These are phyloP conservation scores for Auxenochlorella protothecoides DNA, from an alignment of 139 green algal species.

Conservation along the genomic window DNA sequence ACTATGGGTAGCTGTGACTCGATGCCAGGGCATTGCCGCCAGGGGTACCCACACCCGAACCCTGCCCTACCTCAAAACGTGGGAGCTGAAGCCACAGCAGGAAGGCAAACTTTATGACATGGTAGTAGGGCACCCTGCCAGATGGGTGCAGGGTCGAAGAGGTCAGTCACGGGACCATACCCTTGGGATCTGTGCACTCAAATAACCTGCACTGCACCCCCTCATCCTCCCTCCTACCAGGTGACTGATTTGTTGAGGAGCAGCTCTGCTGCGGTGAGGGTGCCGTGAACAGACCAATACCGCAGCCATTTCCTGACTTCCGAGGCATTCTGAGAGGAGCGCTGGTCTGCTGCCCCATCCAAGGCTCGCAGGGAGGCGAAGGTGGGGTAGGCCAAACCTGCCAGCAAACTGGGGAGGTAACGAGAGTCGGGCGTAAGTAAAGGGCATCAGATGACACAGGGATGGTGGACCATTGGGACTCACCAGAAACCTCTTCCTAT, in stretches of 20 bases:
- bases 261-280: constrained; percentile 10
- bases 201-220: too few species aligned
- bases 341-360: constrained; percentile 1
- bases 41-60: too few species aligned
- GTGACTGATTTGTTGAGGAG: constrained; percentile 9
- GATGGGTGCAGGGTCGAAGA: too few species aligned
- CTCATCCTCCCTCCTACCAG: constrained; percentile 2
- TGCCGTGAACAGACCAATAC: constrained; percentile 18
- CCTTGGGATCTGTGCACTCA: too few species aligned
- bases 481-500: constrained; percentile 17
- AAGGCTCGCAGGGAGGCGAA: constrained; percentile 25
- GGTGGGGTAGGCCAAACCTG: constrained; percentile 22
- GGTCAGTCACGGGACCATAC: too few species aligned
- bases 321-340: too few species aligned
- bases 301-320: constrained; percentile 3
- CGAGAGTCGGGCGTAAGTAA: too few species aligned
- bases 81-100: constrained; percentile 48
- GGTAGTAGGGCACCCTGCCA: constrained; percentile 40
- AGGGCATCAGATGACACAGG: background rate
- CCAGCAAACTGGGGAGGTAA: constrained; percentile 6
- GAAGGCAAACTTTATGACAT: constrained; percentile 37
- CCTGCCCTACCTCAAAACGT: constrained; percentile 12
- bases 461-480: background rate
- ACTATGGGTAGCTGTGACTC: too few species aligned
- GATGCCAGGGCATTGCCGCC: too few species aligned